Evolutionary conservation across 352 stramenopile species (phyloP).

Genomic region (Globisporangium sylvaticum): DNA sequence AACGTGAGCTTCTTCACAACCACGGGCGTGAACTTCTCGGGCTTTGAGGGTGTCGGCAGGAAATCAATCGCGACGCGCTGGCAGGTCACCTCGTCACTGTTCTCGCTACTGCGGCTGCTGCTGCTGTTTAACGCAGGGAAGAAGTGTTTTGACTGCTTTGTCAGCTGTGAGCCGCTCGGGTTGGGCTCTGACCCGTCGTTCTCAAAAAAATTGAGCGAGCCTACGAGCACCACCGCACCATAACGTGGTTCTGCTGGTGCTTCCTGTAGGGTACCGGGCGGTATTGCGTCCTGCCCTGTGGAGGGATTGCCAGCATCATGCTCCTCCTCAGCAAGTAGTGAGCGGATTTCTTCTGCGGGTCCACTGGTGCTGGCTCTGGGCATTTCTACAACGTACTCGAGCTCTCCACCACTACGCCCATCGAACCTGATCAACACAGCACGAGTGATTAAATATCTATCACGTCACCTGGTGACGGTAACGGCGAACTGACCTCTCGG

Average conservation of each 20-base stretch:
- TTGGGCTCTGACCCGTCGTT: background rate
- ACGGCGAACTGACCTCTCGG: slow-evolving; percentile 11
- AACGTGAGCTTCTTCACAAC: slow-evolving; percentile 50
- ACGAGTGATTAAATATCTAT: background rate
- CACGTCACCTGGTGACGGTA: background rate
- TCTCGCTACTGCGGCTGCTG: background rate
- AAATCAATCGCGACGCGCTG: slow-evolving; percentile 60
- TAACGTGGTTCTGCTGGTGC: slow-evolving; percentile 18
- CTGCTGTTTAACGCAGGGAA: background rate
- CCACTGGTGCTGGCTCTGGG: background rate
- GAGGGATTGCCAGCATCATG: slow-evolving; percentile 7
- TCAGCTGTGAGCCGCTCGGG: background rate
- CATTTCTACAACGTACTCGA: slow-evolving; percentile 9
- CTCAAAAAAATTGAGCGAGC: slow-evolving; percentile 14
- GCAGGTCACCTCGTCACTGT: slow-evolving; percentile 27
- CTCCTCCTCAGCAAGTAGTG: slow-evolving; percentile 16
- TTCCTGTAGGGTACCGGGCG: background rate
- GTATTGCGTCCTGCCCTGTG: background rate
- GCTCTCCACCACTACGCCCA: background rate
- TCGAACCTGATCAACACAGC: slow-evolving; percentile 10
- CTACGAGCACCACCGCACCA: slow-evolving; percentile 28
- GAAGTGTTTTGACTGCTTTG: background rate
- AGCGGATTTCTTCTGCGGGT: slow-evolving; percentile 12
- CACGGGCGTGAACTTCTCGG: slow-evolving; percentile 24
- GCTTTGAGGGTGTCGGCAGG: slow-evolving; percentile 37